phyloP scores from a whole-genome alignment of 305 asterid genomes.

The Ilex paraguariensis region DNA sequence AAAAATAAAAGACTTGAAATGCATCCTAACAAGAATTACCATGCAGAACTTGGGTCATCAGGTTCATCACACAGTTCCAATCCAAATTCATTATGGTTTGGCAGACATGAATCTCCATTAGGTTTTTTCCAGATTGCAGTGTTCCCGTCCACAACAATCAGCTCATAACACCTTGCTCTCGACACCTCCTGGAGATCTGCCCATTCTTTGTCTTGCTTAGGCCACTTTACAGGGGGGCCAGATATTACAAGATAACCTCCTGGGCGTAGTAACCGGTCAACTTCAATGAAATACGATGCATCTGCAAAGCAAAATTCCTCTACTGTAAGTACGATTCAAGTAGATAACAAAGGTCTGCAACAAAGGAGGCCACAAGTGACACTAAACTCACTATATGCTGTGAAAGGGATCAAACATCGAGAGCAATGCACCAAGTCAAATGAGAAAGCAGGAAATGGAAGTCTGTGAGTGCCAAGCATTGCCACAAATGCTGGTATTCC shows the following conservation, averaged over 20 bases:
- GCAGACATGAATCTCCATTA: constrained; percentile 65
- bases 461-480: constrained; percentile 96
- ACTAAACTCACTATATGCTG: constrained; percentile 77
- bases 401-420: constrained; percentile 92
- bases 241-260: constrained; percentile 96
- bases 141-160: constrained; percentile 92
- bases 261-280: constrained; percentile 92
- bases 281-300: constrained; percentile 95
- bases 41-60: constrained; percentile 75
- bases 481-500: constrained; percentile 97
- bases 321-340: constrained; percentile 11
- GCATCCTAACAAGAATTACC: constrained; percentile 38
- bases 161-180: constrained; percentile 78
- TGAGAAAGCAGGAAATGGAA: constrained; percentile 87
- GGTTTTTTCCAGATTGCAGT: constrained; percentile 96
- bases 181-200: constrained; percentile 93
- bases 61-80: constrained; percentile 65
- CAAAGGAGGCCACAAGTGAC: constrained; percentile 11
- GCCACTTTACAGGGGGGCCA: constrained; percentile 98
- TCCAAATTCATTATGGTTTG: constrained; percentile 76
- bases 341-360: constrained; percentile 12
- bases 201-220: constrained; percentile 95
- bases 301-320: constrained; percentile 44
- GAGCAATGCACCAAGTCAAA: constrained; percentile 97
- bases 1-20: not conserved